These are phyloP conservation scores for Aquilaria malaccensis DNA, from an alignment of 345 rosid genomes.

Conservation along the genomic window DNA sequence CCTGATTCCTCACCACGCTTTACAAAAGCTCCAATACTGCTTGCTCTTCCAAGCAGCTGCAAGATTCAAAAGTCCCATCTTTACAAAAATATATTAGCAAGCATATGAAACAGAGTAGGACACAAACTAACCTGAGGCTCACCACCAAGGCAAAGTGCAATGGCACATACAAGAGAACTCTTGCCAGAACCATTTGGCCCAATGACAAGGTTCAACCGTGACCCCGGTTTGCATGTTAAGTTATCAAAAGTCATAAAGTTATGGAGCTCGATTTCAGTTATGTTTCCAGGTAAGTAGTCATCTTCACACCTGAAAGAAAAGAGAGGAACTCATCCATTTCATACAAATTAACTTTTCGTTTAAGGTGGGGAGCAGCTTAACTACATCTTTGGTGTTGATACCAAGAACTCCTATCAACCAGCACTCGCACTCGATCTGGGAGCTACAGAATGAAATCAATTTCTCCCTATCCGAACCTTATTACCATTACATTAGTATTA, in stretches of 20 bases:
- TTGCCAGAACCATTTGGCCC: conserved; percentile 98
- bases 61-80: conserved; percentile 5
- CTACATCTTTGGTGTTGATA: too few relatives aligned
- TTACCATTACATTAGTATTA: too few relatives aligned
- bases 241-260: conserved; percentile 88
- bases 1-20: conserved; percentile 88
- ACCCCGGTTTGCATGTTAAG: conserved; percentile 73
- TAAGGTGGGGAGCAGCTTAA: too few relatives aligned
- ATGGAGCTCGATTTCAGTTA: conserved; percentile 69
- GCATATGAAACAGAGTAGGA: neutral
- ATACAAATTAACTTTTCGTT: too few relatives aligned
- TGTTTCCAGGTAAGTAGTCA: conserved; percentile 85
- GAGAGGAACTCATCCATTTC: too few relatives aligned
- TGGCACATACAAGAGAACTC: conserved; percentile 96
- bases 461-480: too few relatives aligned
- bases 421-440: too few relatives aligned
- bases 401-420: too few relatives aligned
- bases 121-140: conserved; percentile 68
- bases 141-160: conserved; percentile 90
- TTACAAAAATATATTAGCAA: neutral
- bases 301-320: conserved; percentile 66
- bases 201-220: conserved; percentile 84
- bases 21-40: conserved; percentile 80
- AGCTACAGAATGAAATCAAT: too few relatives aligned
- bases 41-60: conserved; percentile 91